Conservation (phyloP, 352 stramenopile species). For the Phytophthora fragariae region DNA sequence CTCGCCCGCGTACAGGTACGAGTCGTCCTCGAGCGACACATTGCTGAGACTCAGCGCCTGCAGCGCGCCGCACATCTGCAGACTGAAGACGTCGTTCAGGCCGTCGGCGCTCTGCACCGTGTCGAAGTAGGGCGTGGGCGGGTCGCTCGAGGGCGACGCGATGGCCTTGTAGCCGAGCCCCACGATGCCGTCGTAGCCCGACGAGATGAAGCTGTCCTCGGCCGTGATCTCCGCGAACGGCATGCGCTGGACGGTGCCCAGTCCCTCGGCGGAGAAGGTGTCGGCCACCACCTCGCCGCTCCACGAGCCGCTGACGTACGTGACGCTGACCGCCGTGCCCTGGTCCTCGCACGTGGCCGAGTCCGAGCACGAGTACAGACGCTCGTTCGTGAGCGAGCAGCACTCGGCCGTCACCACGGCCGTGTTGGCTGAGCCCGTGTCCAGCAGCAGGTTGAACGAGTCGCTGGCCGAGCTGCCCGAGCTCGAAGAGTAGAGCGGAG, state of each 20-base stretch:
- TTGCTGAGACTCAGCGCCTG: slow-evolving; percentile 62
- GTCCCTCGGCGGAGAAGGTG: slow-evolving; percentile 66
- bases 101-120: slow-evolving; percentile 39
- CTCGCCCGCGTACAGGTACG: slow-evolving; percentile 64
- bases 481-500: slow-evolving; percentile 47
- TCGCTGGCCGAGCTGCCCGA: slow-evolving; percentile 44
- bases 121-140: slow-evolving; percentile 75
- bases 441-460: slow-evolving; percentile 74
- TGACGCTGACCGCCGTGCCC: slow-evolving; percentile 59
- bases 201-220: slow-evolving; percentile 75
- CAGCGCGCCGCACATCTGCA: slow-evolving; percentile 83
- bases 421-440: slow-evolving; percentile 86
- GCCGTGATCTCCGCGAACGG: slow-evolving; percentile 67
- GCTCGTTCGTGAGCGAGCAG: slow-evolving; percentile 67
- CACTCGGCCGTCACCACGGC: slow-evolving; percentile 81
- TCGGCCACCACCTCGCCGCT: slow-evolving; percentile 69
- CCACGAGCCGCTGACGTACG: slow-evolving; percentile 82
- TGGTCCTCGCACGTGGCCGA: slow-evolving; percentile 68
- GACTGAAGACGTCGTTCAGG: slow-evolving; percentile 69
- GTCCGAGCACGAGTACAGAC: slow-evolving; percentile 70
- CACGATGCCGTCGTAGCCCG: slow-evolving; percentile 81
- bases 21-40: slow-evolving; percentile 39
- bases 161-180: slow-evolving; percentile 71
- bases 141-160: slow-evolving; percentile 54
- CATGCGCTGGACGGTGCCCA: slow-evolving; percentile 56